Conservation (phyloP, 345 rosid species). For the Eutrema yunnanense region DNA sequence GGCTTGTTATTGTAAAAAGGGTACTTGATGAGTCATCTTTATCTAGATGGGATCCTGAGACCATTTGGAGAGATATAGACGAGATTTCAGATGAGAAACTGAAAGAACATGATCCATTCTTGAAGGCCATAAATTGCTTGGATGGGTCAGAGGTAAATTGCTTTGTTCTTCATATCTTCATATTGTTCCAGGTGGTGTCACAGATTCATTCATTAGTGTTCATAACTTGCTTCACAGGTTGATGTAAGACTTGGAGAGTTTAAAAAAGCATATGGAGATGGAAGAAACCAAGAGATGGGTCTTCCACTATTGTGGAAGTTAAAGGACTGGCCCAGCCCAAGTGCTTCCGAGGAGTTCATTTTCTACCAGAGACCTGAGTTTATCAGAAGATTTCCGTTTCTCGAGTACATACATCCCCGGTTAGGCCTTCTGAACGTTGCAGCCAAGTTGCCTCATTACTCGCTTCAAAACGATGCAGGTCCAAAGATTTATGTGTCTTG, state of each 20-base stretch:
- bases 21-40: slow-evolving; percentile 58
- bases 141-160: slow-evolving; percentile 66
- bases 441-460: slow-evolving; percentile 92
- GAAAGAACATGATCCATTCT: slow-evolving; percentile 54
- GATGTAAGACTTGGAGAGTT: slow-evolving; percentile 72
- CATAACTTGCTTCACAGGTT: slow-evolving; percentile 43
- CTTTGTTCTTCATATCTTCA: slow-evolving; percentile 12
- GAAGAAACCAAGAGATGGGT: slow-evolving; percentile 46
- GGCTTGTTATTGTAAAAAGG: slow-evolving; percentile 62
- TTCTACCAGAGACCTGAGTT: slow-evolving; percentile 85
- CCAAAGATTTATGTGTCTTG: slow-evolving; percentile 82
- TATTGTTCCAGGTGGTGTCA: slow-evolving; percentile 14
- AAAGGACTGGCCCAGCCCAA: slow-evolving; percentile 96
- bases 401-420: slow-evolving; percentile 88
- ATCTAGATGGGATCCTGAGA: slow-evolving; percentile 78
- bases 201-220: slow-evolving; percentile 18
- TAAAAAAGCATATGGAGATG: slow-evolving; percentile 63
- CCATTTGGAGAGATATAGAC: slow-evolving; percentile 66
- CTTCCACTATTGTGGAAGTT: slow-evolving; percentile 54
- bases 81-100: slow-evolving; percentile 67
- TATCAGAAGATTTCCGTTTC: slow-evolving; percentile 81
- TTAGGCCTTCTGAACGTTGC: slow-evolving; percentile 95
- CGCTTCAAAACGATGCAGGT: slow-evolving; percentile 90
- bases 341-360: slow-evolving; percentile 88
- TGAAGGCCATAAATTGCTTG: slow-evolving; percentile 74